phyloP scores from a whole-genome alignment of 805 yeast species.

The Diddensiella transvaalensis region DNA sequence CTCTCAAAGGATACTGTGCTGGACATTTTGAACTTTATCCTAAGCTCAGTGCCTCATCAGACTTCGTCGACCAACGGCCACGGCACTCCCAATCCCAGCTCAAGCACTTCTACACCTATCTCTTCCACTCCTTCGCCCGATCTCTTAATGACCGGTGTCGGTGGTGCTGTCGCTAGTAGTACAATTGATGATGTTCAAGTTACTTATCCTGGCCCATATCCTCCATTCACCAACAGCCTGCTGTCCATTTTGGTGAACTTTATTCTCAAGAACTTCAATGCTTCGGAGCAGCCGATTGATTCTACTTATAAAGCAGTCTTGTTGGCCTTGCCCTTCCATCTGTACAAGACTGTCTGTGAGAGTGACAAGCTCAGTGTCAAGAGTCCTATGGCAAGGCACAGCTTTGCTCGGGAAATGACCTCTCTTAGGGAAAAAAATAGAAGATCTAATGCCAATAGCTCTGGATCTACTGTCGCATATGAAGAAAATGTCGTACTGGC shows the following conservation, averaged over 20 bases:
- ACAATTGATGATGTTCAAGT: slow-evolving; percentile 18
- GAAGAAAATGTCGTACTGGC: slow-evolving; percentile 36
- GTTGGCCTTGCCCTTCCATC: slow-evolving; percentile 27
- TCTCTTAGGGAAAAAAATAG: slow-evolving; percentile 26
- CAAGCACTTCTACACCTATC: slow-evolving; percentile 8
- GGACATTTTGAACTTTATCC: slow-evolving; percentile 26
- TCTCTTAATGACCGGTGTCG: not conserved
- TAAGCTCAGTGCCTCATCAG: slow-evolving; percentile 7
- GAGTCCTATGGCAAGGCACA: slow-evolving; percentile 31
- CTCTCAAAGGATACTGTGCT: slow-evolving; percentile 22
- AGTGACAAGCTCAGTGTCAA: slow-evolving; percentile 25
- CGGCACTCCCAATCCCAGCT: not conserved
- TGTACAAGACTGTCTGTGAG: slow-evolving; percentile 31
- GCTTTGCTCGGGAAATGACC: slow-evolving; percentile 31
- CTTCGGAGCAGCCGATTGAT: slow-evolving; percentile 16
- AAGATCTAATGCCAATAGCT: slow-evolving; percentile 4
- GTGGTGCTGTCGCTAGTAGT: not conserved
- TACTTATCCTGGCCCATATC: slow-evolving; percentile 30
- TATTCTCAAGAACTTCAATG: slow-evolving; percentile 20
- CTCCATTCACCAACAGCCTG: slow-evolving; percentile 29
- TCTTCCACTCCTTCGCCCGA: slow-evolving; percentile 6
- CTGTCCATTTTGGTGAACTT: slow-evolving; percentile 22
- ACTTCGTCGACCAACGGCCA: not conserved
- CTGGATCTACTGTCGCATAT: slow-evolving; percentile 6
- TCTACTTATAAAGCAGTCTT: slow-evolving; percentile 19